Percentiles rank a stretch among this genome's conserved stretches.
phyloP scores from a whole-genome alignment of 169 alveolate genomes.

The Plasmodium relictum region DNA sequence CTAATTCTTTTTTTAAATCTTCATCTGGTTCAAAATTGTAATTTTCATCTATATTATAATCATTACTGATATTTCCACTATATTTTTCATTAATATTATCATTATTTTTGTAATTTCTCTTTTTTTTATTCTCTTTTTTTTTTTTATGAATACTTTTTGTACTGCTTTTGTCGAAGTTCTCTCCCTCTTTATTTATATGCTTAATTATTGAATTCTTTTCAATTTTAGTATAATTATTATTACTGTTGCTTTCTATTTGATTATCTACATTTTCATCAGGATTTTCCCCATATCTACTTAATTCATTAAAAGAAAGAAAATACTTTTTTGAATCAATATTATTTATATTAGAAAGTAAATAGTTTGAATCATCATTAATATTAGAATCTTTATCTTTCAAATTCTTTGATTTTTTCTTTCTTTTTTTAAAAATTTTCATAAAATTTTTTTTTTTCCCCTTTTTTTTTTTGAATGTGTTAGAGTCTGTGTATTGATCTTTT shows the following conservation, averaged over 20 bases:
- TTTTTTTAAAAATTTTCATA: slow-evolving; percentile 56
- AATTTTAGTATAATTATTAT: background rate
- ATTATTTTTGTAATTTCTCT: background rate
- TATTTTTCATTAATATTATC: background rate
- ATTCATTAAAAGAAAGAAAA: slow-evolving; percentile 62
- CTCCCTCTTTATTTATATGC: slow-evolving; percentile 2
- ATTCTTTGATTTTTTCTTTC: slow-evolving; percentile 33
- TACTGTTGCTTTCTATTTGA: background rate
- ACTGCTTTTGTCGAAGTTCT: slow-evolving; percentile 5
- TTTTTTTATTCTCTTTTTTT: slow-evolving; percentile 31
- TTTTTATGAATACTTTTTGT: slow-evolving; percentile 19
- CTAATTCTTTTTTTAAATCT: slow-evolving; percentile 66
- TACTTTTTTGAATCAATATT: slow-evolving; percentile 43
- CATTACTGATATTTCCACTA: background rate
- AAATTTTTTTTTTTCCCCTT: slow-evolving; percentile 32
- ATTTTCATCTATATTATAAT: slow-evolving; percentile 12
- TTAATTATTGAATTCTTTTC: background rate
- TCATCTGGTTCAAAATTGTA: slow-evolving; percentile 58
- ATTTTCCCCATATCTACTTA: slow-evolving; percentile 27
- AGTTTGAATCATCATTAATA: slow-evolving; percentile 49
- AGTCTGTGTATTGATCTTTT: background rate
- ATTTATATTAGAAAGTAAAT: slow-evolving; percentile 33
- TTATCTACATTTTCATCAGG: slow-evolving; percentile 11
- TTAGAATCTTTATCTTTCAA: slow-evolving; percentile 16
- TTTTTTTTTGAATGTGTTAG: background rate